phyloP scores from a whole-genome alignment of 768 basidiomycete genomes.

The Butyriboletus loyo region DNA sequence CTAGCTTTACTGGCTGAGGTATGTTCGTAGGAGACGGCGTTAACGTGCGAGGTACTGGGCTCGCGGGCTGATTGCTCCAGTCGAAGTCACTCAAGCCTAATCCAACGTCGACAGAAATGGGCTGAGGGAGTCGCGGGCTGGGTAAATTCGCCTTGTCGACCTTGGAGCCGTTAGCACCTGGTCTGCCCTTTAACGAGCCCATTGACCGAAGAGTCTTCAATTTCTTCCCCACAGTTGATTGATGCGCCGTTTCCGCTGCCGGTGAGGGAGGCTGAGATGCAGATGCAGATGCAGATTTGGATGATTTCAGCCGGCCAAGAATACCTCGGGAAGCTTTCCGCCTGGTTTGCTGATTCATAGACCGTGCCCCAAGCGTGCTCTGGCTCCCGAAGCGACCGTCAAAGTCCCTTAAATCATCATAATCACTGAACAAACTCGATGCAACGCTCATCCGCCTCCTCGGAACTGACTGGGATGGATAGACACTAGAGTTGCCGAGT shows the following conservation, averaged over 20 bases:
- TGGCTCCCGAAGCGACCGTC: slow-evolving; percentile 82
- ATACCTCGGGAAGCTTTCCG: slow-evolving; percentile 69
- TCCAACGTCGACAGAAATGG: slow-evolving; percentile 52
- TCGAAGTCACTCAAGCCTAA: slow-evolving; percentile 54
- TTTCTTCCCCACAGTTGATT: slow-evolving; percentile 41
- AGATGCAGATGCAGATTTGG: slow-evolving; percentile 39
- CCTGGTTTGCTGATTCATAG: slow-evolving; percentile 36
- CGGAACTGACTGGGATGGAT: slow-evolving; percentile 35
- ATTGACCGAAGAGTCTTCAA: slow-evolving; percentile 78
- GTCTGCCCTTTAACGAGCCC: slow-evolving; percentile 69
- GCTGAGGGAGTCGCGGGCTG: slow-evolving; percentile 53
- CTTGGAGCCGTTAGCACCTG: slow-evolving; percentile 19
- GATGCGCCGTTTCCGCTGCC: slow-evolving; percentile 37
- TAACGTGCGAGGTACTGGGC: slow-evolving; percentile 9
- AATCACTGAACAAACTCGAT: slow-evolving; percentile 76
- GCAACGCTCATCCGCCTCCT: slow-evolving; percentile 66
- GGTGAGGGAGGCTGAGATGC: slow-evolving; percentile 46
- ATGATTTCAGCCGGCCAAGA: slow-evolving; percentile 54
- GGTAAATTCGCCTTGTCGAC: slow-evolving; percentile 40
- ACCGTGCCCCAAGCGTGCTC: slow-evolving; percentile 62
- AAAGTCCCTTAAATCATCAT: slow-evolving; percentile 84
- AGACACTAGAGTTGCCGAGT: slow-evolving; percentile 21
- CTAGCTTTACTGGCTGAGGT: slow-evolving; percentile 16
- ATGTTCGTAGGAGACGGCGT: slow-evolving; percentile 18
- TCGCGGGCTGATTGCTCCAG: slow-evolving; percentile 41